Percentiles rank a stretch among this genome's conserved stretches.
Conservation (phyloP, 192 early-diverging fungal species). For the Mortierella hygrophila region DNA sequence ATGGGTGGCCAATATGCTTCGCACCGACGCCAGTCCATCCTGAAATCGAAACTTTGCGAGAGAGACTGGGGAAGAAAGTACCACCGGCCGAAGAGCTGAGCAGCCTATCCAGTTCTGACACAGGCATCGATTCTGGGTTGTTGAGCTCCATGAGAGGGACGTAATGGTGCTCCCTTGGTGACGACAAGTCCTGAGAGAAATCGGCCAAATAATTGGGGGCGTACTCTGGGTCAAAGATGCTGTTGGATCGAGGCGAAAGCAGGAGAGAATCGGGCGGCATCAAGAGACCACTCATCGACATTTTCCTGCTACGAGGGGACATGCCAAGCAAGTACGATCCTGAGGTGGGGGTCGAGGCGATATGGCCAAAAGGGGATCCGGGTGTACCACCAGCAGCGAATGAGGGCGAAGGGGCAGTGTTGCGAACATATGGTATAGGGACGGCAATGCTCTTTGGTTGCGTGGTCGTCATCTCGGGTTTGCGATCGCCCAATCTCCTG, state of each 20-base stretch:
- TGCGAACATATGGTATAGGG: conserved; percentile 43
- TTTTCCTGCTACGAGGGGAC: conserved; percentile 50
- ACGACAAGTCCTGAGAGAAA: conserved; percentile 32
- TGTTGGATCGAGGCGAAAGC: conserved; percentile 44
- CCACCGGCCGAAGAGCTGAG: conserved; percentile 57
- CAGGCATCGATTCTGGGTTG: conserved; percentile 73
- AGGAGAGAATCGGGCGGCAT: conserved; percentile 49
- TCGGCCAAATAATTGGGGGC: conserved; percentile 32
- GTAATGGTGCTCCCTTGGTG: conserved; percentile 46
- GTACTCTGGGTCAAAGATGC: conserved; percentile 49
- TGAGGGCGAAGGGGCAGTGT: conserved; percentile 24
- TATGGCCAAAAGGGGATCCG: conserved; percentile 36
- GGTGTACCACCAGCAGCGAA: conserved; percentile 40
- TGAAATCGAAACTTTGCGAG: conserved; percentile 51
- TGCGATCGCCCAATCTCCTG: conserved; percentile 16
- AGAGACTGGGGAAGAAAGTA: conserved; percentile 45
- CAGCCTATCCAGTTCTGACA: conserved; percentile 71
- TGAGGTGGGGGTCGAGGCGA: conserved; percentile 43
- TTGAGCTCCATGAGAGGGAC: conserved; percentile 67
- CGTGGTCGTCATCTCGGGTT: conserved; percentile 1
- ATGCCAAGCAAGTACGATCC: conserved; percentile 43
- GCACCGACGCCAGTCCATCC: conserved; percentile 50
- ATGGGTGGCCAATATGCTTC: conserved; percentile 41
- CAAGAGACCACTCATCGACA: conserved; percentile 52
- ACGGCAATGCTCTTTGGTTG: conserved; percentile 43